A percentile compares a stretch with the other conserved stretches of the same genome.
Conservation (phyloP, 2,329 filamentous ascomycete species). For the Akanthomyces uredinophilus region DNA sequence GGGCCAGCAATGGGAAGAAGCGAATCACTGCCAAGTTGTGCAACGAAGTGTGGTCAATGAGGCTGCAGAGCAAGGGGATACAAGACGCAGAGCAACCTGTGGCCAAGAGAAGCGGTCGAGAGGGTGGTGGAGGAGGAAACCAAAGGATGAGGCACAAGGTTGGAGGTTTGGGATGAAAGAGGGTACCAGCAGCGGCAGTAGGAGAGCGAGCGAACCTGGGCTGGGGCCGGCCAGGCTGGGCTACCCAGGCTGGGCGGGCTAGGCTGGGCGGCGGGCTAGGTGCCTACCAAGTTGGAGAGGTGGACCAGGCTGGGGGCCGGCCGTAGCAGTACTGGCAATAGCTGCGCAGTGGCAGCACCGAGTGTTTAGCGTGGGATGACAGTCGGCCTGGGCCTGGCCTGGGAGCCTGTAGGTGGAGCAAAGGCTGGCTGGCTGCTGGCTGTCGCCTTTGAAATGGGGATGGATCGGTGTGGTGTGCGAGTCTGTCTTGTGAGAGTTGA, state of each 20-base stretch:
- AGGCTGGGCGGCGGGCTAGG: neutral
- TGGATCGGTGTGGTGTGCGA: neutral
- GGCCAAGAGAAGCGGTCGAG: neutral
- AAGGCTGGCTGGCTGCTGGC: neutral
- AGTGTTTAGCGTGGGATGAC: neutral
- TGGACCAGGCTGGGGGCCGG: neutral
- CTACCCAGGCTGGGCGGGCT: neutral
- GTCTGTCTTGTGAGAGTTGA: too few species aligned
- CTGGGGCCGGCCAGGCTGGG: neutral
- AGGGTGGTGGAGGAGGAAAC: conserved; percentile 1
- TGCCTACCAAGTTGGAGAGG: neutral
- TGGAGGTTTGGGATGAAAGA: conserved; percentile 9
- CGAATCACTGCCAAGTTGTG: conserved; percentile 8
- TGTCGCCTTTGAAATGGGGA: neutral
- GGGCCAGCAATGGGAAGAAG: conserved; percentile 15
- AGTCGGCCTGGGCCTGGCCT: neutral
- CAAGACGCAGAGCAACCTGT: conserved; percentile 1
- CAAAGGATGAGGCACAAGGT: conserved; percentile 6
- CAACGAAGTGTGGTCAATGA: conserved; percentile 2
- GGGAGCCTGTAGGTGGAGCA: neutral
- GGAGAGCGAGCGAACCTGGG: neutral
- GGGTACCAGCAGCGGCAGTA: neutral
- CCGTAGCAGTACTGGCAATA: neutral
- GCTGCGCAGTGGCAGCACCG: neutral
- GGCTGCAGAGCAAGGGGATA: neutral